Conservation (phyloP, 2,329 filamentous ascomycete species). For the Fusarium aywerte region DNA sequence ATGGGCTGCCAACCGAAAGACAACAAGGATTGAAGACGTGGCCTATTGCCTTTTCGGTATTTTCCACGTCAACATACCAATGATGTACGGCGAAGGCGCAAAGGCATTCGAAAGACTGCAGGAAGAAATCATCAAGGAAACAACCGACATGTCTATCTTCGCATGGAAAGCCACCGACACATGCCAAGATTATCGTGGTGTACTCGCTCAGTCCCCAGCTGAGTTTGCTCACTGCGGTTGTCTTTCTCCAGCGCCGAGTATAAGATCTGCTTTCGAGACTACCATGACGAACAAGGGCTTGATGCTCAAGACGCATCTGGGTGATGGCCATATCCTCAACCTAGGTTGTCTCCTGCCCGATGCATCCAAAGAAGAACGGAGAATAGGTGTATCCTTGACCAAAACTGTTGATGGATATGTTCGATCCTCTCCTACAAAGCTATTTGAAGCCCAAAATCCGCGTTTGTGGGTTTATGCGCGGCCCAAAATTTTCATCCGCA, state of each 20-base stretch:
- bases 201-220: neutral
- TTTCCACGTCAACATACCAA: constrained; percentile 20
- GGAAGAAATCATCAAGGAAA: constrained; percentile 25
- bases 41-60: constrained; percentile 22
- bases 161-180: constrained; percentile 5
- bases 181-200: neutral
- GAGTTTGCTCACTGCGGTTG: neutral
- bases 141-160: constrained; percentile 19
- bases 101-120: constrained; percentile 19
- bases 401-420: constrained; percentile 10
- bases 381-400: neutral
- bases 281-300: constrained; percentile 16
- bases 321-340: neutral
- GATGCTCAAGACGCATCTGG: neutral
- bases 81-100: constrained; percentile 18
- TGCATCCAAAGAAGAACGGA: accelerated
- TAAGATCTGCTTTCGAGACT: neutral
- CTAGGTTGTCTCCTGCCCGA: neutral
- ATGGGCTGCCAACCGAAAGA: constrained; percentile 13
- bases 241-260: neutral
- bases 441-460: neutral
- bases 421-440: neutral
- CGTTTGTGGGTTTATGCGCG: neutral
- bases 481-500: neutral
- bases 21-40: constrained; percentile 10